These are phyloP conservation scores for Porphyrellus cyaneotinctus DNA, from an alignment of 768 basidiomycete genomes.

Conservation along the genomic window DNA sequence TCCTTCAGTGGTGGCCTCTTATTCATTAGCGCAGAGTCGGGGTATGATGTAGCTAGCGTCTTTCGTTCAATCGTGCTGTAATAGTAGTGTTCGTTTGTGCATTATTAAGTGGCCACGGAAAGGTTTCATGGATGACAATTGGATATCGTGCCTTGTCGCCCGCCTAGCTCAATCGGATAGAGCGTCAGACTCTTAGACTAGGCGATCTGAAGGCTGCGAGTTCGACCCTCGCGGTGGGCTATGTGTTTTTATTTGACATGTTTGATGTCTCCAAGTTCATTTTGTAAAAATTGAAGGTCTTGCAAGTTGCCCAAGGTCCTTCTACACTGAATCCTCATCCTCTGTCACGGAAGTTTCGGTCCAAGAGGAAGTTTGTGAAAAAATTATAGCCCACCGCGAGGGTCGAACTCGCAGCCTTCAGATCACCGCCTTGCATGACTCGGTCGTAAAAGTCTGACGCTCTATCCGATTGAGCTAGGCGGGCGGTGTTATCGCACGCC, in stretches of 20 bases:
- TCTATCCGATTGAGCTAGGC: slow-evolving; percentile 69
- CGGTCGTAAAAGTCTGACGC: slow-evolving; percentile 56
- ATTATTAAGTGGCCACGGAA: not conserved
- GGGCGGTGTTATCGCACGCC: slow-evolving; percentile 32
- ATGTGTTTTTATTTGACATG: slow-evolving; percentile 9
- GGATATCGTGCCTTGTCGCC: slow-evolving; percentile 26
- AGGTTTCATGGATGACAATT: not conserved
- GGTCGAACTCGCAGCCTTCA: slow-evolving; percentile 86
- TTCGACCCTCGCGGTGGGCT: slow-evolving; percentile 64
- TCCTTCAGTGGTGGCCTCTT: not conserved
- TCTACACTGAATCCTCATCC: too few species aligned
- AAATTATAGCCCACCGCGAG: slow-evolving; percentile 70
- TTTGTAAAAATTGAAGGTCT: too few species aligned
- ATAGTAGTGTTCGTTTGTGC: not conserved
- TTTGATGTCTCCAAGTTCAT: too few species aligned
- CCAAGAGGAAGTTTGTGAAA: too few species aligned
- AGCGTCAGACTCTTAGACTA: slow-evolving; percentile 60
- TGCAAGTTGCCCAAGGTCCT: too few species aligned
- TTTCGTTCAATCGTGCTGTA: slow-evolving; percentile 2
- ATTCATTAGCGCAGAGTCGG: slow-evolving; percentile 26
- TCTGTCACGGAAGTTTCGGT: too few species aligned
- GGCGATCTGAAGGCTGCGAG: slow-evolving; percentile 59
- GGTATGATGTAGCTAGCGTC: slow-evolving; percentile 12
- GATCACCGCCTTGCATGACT: slow-evolving; percentile 44
- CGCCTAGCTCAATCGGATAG: slow-evolving; percentile 68